A percentile compares a stretch with the other conserved stretches of the same genome.
Evolutionary conservation across 2,329 filamentous ascomycete genomes (phyloP).

Genomic region (Ceratocystis lukuohia): DNA sequence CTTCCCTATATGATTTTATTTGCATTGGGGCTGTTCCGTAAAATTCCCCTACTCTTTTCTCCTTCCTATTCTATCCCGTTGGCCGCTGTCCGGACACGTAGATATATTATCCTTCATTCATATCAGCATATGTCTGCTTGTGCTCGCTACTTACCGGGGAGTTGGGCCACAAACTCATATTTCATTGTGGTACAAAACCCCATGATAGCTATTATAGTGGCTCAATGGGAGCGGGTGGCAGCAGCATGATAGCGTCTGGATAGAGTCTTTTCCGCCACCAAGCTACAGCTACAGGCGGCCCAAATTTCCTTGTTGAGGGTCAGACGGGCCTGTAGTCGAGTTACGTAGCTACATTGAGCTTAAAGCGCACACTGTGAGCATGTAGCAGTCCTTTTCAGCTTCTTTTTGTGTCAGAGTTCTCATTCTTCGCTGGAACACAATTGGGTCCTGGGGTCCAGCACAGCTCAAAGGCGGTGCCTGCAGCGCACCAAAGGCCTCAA

Average conservation of each 20-base stretch:
- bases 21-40: background rate
- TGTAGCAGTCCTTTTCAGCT: background rate
- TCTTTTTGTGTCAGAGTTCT: background rate
- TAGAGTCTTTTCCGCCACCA: background rate
- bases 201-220: background rate
- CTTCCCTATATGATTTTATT: background rate
- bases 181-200: background rate
- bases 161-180: background rate
- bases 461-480: background rate
- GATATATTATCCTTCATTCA: background rate
- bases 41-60: background rate
- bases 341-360: background rate
- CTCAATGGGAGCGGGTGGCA: background rate
- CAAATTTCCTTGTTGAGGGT: too few species aligned
- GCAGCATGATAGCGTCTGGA: background rate
- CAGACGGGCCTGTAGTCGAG: too few species aligned
- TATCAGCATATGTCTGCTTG: background rate
- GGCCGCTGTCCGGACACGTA: too few species aligned
- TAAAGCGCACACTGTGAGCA: background rate
- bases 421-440: background rate
- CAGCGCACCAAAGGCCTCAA: too few species aligned
- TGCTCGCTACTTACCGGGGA: background rate
- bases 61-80: background rate
- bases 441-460: background rate
- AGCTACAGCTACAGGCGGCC: background rate